These are phyloP conservation scores for Kluyveromyces nonfermentans DNA, from an alignment of 805 yeast species.

Conservation along the genomic window DNA sequence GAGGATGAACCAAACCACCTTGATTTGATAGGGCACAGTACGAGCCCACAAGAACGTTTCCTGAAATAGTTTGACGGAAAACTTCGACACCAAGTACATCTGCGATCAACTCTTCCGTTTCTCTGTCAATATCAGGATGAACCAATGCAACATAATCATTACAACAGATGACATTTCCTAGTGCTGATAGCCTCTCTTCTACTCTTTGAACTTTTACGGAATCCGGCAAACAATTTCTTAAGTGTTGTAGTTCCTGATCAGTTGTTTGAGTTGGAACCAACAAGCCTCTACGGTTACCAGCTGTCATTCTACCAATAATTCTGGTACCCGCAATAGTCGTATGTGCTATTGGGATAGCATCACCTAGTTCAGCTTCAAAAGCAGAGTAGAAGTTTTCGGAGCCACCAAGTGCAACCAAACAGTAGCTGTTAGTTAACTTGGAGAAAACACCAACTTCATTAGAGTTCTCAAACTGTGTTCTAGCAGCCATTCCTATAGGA, in stretches of 20 bases:
- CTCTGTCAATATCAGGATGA: slow-evolving; percentile 98
- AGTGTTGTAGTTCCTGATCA: slow-evolving; percentile 95
- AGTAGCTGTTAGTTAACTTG: slow-evolving; percentile 91
- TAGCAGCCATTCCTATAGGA: slow-evolving; percentile 43
- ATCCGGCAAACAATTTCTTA: slow-evolving; percentile 94
- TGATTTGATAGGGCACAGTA: slow-evolving; percentile 92
- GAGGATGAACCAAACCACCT: slow-evolving; percentile 98
- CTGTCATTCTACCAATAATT: slow-evolving; percentile 96
- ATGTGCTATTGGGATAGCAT: slow-evolving; percentile 90
- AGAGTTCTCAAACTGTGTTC: slow-evolving; percentile 76
- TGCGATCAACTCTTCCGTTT: slow-evolving; percentile 96
- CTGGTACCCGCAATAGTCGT: slow-evolving; percentile 98
- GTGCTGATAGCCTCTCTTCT: slow-evolving; percentile 92
- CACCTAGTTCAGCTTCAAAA: slow-evolving; percentile 95
- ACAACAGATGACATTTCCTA: slow-evolving; percentile 97
- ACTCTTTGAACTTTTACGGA: slow-evolving; percentile 92
- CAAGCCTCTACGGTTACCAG: slow-evolving; percentile 95
- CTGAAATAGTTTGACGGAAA: slow-evolving; percentile 97
- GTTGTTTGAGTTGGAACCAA: slow-evolving; percentile 96
- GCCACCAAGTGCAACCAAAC: slow-evolving; percentile 95
- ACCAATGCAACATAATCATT: slow-evolving; percentile 98
- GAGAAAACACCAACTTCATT: slow-evolving; percentile 92
- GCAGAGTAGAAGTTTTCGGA: slow-evolving; percentile 84
- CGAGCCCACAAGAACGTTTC: slow-evolving; percentile 94
- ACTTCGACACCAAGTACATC: slow-evolving; percentile 98